These are phyloP conservation scores for Nidula microcarpa DNA, from an alignment of 768 basidiomycete genomes.

Conservation along the genomic window DNA sequence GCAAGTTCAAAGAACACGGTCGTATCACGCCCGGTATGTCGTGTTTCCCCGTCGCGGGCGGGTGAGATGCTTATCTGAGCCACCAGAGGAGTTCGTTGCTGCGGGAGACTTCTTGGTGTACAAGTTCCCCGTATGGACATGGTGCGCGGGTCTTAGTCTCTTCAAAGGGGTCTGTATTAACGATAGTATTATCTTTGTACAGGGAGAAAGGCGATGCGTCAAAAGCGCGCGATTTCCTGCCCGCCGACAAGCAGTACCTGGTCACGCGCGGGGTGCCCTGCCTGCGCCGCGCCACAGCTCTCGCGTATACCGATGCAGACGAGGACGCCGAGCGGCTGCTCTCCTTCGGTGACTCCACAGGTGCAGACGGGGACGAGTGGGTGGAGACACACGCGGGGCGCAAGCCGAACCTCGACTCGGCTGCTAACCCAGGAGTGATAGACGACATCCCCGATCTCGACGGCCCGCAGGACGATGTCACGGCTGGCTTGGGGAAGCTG, in stretches of 20 bases:
- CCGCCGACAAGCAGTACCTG: slow-evolving; percentile 93
- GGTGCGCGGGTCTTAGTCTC: slow-evolving; percentile 46
- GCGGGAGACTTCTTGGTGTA: slow-evolving; percentile 96
- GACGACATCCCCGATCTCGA: slow-evolving; percentile 89
- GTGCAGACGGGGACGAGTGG: slow-evolving; percentile 83
- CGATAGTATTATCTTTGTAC: neutral
- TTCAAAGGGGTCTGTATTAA: neutral
- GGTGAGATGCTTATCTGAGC: slow-evolving; percentile 9
- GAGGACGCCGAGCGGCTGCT: slow-evolving; percentile 95
- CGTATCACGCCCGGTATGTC: slow-evolving; percentile 86
- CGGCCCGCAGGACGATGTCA: slow-evolving; percentile 38
- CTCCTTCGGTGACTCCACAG: slow-evolving; percentile 64
- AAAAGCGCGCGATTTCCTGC: slow-evolving; percentile 90
- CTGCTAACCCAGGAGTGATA: slow-evolving; percentile 61
- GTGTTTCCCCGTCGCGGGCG: slow-evolving; percentile 2
- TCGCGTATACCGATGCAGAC: slow-evolving; percentile 93
- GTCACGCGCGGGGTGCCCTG: slow-evolving; percentile 96
- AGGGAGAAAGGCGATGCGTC: slow-evolving; percentile 93
- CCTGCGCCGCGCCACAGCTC: slow-evolving; percentile 85
- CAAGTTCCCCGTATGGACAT: slow-evolving; percentile 98
- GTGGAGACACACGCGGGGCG: slow-evolving; percentile 95
- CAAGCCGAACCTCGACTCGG: slow-evolving; percentile 45
- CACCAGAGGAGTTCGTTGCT: slow-evolving; percentile 91
- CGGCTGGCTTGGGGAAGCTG: slow-evolving; percentile 40
- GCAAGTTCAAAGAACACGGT: slow-evolving; percentile 99